phyloP scores from a whole-genome alignment of 2,329 filamentous ascomycete genomes.

The Nectriaceae sp. region DNA sequence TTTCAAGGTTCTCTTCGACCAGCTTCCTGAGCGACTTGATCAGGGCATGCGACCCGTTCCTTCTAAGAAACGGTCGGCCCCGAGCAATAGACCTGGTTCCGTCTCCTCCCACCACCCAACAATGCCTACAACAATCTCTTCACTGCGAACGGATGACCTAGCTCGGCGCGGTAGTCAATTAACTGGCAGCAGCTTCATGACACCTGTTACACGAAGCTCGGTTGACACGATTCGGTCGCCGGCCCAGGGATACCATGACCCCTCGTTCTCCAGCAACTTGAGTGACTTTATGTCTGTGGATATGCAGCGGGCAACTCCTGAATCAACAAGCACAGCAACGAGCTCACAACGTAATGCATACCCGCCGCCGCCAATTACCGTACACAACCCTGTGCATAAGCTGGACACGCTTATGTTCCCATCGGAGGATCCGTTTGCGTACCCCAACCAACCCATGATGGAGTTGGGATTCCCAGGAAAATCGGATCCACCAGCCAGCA shows the following conservation, averaged over 20 bases:
- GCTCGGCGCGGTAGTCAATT: conserved; percentile 32
- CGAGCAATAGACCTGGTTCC: conserved; percentile 36
- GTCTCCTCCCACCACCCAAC: conserved; percentile 30
- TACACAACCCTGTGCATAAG: conserved; percentile 60
- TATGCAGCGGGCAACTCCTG: conserved; percentile 44
- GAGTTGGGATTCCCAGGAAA: conserved; percentile 48
- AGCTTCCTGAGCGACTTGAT: conserved; percentile 73
- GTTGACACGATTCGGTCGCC: conserved; percentile 36
- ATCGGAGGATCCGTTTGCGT: conserved; percentile 75
- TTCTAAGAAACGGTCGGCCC: conserved; percentile 60
- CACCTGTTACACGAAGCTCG: conserved; percentile 32
- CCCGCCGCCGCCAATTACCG: conserved; percentile 33
- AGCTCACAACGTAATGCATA: conserved; percentile 40
- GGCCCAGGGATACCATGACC: conserved; percentile 36
- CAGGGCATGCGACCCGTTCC: conserved; percentile 41
- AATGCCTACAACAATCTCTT: conserved; percentile 34
- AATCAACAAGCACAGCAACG: conserved; percentile 43
- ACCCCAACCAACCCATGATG: conserved; percentile 75
- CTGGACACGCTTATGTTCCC: conserved; percentile 81
- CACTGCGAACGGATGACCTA: conserved; percentile 36
- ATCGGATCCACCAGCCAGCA: conserved; percentile 34
- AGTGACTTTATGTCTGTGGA: conserved; percentile 50
- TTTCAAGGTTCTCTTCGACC: conserved; percentile 76
- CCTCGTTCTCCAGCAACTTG: conserved; percentile 41
- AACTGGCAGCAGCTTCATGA: conserved; percentile 28